phyloP scores from a whole-genome alignment of 371 early-diverging fungal species.

The Mortierella sp. region DNA sequence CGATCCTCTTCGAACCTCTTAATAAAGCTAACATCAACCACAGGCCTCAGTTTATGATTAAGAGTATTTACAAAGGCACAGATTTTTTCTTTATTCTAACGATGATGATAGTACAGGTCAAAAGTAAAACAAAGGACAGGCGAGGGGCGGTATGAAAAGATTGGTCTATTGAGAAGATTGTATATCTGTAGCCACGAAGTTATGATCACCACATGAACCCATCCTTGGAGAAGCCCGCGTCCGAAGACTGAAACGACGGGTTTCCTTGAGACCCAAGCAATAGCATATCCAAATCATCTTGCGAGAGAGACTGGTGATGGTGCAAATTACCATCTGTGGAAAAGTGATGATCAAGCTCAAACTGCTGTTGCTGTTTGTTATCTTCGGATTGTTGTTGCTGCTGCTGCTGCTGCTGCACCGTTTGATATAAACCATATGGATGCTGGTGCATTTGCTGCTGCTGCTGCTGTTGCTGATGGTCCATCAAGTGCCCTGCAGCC shows the following conservation, averaged over 20 bases:
- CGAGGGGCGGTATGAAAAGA: not conserved
- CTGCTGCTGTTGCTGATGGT: constrained; percentile 9
- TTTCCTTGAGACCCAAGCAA: constrained; percentile 15
- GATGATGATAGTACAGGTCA: not conserved
- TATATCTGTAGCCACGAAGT: not conserved
- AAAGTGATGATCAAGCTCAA: constrained; percentile 27
- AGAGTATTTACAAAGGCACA: not conserved
- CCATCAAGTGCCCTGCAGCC: not conserved
- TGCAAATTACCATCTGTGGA: not conserved
- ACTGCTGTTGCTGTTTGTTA: constrained; percentile 20
- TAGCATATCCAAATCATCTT: constrained; percentile 45
- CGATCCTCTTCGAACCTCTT: too few relatives aligned
- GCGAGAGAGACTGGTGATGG: constrained; percentile 21
- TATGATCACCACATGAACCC: constrained; percentile 30
- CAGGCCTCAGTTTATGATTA: not conserved
- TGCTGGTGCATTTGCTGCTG: not conserved
- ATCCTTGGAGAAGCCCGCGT: constrained; percentile 26
- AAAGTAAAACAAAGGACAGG: not conserved
- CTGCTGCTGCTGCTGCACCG: not conserved
- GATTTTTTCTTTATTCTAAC: not conserved
- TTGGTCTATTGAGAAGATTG: not conserved
- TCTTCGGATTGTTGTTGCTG: constrained; percentile 5
- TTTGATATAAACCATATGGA: not conserved
- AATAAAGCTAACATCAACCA: too few relatives aligned
- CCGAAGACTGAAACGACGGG: constrained; percentile 18